Conservation (phyloP, 2,329 filamentous ascomycete species). For the Penicillium verrucosum region DNA sequence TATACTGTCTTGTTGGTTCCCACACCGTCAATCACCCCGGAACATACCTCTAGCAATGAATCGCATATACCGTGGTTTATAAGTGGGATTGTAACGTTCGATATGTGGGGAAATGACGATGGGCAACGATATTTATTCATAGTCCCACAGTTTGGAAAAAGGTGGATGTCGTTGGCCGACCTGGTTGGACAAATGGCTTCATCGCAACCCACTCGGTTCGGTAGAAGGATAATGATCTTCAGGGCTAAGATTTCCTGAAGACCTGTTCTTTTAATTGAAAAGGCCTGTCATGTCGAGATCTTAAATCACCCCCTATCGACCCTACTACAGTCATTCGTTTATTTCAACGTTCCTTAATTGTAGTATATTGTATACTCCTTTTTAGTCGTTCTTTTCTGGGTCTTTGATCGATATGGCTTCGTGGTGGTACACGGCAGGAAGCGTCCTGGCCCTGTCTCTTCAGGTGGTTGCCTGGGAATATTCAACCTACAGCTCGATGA, state of each 20-base stretch:
- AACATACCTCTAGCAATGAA: too few relatives aligned
- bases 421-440: constrained; percentile 5
- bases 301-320: background rate
- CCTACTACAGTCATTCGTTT: constrained; percentile 12
- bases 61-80: background rate
- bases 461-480: too few relatives aligned
- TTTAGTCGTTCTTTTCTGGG: background rate
- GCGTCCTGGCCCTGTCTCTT: too few relatives aligned
- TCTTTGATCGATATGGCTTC: constrained; percentile 9
- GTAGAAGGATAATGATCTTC: constrained; percentile 14
- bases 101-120: constrained; percentile 6
- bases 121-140: background rate
- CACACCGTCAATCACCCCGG: too few relatives aligned
- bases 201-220: background rate
- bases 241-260: background rate
- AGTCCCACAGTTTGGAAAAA: background rate
- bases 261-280: constrained; percentile 1
- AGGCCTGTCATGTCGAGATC: background rate
- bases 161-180: background rate
- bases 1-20: too few relatives aligned
- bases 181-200: constrained; percentile 8
- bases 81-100: background rate
- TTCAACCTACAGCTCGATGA: too few relatives aligned
- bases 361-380: background rate
- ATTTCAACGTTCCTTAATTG: background rate